Base-by-base conservation (phyloP, 2,329 filamentous ascomycete species). In the Fusarium succisae region DNA sequence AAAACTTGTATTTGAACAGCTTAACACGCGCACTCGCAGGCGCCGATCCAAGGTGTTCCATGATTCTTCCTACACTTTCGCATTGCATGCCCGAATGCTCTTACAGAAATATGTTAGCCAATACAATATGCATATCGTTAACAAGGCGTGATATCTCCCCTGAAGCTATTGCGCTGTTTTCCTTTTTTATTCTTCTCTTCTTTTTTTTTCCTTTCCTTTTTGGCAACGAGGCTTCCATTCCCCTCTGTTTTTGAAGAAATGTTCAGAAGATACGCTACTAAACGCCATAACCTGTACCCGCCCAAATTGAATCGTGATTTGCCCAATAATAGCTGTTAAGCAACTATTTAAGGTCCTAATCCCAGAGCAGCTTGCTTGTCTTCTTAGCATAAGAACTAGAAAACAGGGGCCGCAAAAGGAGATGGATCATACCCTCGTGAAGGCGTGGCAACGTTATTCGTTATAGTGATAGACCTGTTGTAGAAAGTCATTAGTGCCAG, bases 401-500 rank as follows among this genome's bases (percentile, higher is more conserved):
- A 50, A 54, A 67, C 58, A 63, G 63, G 43, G 38, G 55, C 64
- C 66, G 55, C 53, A 44, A 7, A 45, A 45, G 54, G 26, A 48
- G 48, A 47, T 74, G 53, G 64, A 67, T 48, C 30, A 63, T 63
- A 57, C 66, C 66, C 32, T 38, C 44, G 37, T 44, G 48, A 51
- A 65, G 22, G 20, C 58, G 47, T 41, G 43, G n/a, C 38, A 39
- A 69, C 69, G 79, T 87, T 88, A 96, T 86, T 97, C 94, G 81
- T 97, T 96, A 86, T 94, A 96, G 83, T 97, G 94, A 82, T 95
- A 97, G 72, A 96, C 92, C 94, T 96, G 26, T 48, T 20, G 26
- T 28, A 74, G 18, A 70, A 48, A 35, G 22, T 48, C 63, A 65
- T 80, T 62, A 76, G 74, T 59, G 18, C 18, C 41, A 13, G 6